Percentiles rank a stretch among this genome's conserved stretches.
Conservation (phyloP, 2,329 filamentous ascomycete genomes). For the Sclerotinia subarctica region DNA sequence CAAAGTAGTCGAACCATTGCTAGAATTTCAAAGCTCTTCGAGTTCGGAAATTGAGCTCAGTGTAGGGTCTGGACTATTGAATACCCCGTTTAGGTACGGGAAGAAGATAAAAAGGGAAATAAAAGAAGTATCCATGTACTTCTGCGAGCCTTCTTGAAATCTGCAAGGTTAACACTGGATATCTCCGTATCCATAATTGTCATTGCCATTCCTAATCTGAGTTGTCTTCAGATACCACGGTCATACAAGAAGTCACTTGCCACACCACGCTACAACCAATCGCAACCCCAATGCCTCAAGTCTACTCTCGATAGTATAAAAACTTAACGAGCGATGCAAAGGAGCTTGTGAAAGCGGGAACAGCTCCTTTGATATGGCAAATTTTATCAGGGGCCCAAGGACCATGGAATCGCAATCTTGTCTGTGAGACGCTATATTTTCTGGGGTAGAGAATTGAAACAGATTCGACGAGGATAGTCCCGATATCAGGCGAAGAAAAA, state of each 20-base stretch:
- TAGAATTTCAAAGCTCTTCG: too few relatives aligned
- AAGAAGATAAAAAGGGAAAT: neutral
- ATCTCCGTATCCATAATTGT: neutral
- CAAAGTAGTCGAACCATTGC: too few relatives aligned
- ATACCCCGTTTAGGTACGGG: neutral
- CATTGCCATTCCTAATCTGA: accelerated
- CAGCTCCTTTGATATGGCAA: neutral
- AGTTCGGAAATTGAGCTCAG: too few relatives aligned
- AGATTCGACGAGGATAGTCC: too few relatives aligned
- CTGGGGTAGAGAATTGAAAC: too few relatives aligned
- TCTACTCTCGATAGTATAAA: neutral
- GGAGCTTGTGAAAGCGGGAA: neutral
- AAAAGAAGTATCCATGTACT: neutral
- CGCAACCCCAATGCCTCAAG: neutral
- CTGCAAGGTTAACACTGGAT: neutral
- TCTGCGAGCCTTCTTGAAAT: neutral
- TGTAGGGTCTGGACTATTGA: neutral
- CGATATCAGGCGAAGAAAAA: too few relatives aligned
- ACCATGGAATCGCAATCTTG: neutral
- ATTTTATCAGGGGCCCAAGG: neutral
- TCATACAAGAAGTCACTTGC: neutral
- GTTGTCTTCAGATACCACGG: neutral
- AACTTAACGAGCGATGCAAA: neutral
- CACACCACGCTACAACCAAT: neutral
- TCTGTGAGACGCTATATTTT: neutral